A percentile compares a stretch with the other conserved stretches of the same genome.
Conservation (phyloP, 2,329 filamentous ascomycete genomes). For the Didymella exigua region DNA sequence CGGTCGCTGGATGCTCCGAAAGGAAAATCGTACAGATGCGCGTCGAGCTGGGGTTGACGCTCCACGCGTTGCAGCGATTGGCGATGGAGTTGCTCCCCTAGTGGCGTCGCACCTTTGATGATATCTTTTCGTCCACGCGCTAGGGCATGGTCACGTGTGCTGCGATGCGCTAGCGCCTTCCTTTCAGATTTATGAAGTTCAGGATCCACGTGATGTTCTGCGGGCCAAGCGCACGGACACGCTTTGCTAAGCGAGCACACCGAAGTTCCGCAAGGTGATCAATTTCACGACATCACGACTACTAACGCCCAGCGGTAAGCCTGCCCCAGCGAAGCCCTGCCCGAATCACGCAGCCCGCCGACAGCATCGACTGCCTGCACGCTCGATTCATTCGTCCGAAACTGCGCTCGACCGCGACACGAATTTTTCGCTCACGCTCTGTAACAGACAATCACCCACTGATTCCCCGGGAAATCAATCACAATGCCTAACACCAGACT, state of each 20-base stretch:
- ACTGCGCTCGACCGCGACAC: slow-evolving; percentile 9
- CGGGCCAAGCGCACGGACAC: neutral
- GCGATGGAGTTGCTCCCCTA: slow-evolving; percentile 28
- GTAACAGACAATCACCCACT: slow-evolving; percentile 39
- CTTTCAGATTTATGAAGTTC: too few species aligned
- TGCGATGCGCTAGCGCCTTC: neutral
- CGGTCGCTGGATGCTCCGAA: slow-evolving; percentile 17
- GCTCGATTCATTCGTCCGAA: slow-evolving; percentile 5
- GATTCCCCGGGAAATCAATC: slow-evolving; percentile 48
- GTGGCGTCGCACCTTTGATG: slow-evolving; percentile 32
- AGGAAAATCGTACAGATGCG: slow-evolving; percentile 23
- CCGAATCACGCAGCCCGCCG: slow-evolving; percentile 12
- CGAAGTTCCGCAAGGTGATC: too few species aligned
- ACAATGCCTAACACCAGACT: slow-evolving; percentile 61
- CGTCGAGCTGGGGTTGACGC: slow-evolving; percentile 27
- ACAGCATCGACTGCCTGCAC: slow-evolving; percentile 10
- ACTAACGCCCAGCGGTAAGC: slow-evolving; percentile 45
- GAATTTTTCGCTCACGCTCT: slow-evolving; percentile 33
- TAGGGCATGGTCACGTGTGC: neutral
- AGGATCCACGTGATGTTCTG: too few species aligned
- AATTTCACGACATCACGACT: slow-evolving; percentile 33
- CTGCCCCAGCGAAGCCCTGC: slow-evolving; percentile 22
- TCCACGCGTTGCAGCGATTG: slow-evolving; percentile 39
- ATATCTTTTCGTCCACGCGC: slow-evolving; percentile 31
- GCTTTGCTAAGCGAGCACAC: slow-evolving; percentile 1